Percentiles rank a stretch among this genome's conserved stretches.
Evolutionary conservation across 257 asterid genomes (phyloP).

Genomic region (Leonotis leonurus): DNA sequence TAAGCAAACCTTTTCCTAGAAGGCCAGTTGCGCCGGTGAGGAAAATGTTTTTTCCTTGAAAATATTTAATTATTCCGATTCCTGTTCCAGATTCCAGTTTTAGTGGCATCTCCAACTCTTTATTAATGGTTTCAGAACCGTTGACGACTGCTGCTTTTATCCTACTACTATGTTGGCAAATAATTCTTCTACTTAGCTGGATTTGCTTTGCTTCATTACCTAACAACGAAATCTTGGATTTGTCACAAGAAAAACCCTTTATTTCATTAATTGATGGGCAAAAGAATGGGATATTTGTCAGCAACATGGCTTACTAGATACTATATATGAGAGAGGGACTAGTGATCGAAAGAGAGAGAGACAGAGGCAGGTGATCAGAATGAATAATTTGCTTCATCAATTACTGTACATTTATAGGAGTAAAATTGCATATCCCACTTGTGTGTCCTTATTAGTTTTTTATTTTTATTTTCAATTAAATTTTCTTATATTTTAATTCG

Average conservation of each 20-base stretch:
- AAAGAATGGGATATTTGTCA: background rate
- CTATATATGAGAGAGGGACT: too few species aligned
- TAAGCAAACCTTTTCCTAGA: background rate
- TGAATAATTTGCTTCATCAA: too few species aligned
- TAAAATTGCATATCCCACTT: too few species aligned
- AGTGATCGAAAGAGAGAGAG: too few species aligned
- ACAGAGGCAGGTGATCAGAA: too few species aligned
- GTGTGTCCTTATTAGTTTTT: too few species aligned
- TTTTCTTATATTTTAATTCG: too few species aligned
- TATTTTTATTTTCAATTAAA: too few species aligned
- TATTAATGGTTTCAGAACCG: background rate
- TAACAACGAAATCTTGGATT: too few species aligned
- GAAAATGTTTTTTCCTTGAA: background rate
- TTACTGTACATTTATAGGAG: too few species aligned
- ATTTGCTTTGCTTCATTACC: background rate
- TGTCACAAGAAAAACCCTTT: too few species aligned
- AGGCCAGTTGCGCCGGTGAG: background rate
- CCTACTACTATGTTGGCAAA: background rate
- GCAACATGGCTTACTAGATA: constrained; percentile 1
- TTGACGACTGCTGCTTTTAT: background rate
- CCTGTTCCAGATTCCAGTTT: constrained; percentile 3
- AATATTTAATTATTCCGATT: constrained; percentile 44
- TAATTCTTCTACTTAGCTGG: background rate
- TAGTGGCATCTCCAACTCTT: background rate
- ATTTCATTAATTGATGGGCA: background rate